Conservation (phyloP, 2,329 filamentous ascomycete species). For the Trichoderma lentiforme region DNA sequence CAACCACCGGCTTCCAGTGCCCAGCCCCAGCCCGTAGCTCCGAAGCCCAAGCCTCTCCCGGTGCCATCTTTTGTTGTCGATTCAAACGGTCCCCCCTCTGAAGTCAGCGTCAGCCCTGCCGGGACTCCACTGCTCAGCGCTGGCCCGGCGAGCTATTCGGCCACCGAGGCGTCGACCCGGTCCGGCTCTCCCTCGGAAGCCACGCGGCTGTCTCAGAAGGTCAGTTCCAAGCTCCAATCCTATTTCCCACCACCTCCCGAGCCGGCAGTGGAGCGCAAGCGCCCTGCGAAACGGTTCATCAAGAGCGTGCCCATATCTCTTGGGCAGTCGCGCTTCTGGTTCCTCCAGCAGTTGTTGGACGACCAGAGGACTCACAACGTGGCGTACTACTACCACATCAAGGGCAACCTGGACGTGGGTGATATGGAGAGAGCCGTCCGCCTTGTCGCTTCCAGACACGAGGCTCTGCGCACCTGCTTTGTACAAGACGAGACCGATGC, state of each 20-base stretch:
- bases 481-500: slow-evolving; percentile 20
- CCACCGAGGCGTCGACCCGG: too few species aligned
- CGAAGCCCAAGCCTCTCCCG: not conserved
- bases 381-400: slow-evolving; percentile 30
- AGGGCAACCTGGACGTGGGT: slow-evolving; percentile 31
- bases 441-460: slow-evolving; percentile 29
- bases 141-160: too few species aligned
- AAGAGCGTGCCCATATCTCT: slow-evolving; percentile 34
- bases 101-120: too few species aligned
- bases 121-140: too few species aligned
- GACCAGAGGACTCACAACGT: slow-evolving; percentile 42
- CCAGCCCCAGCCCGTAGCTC: too few species aligned
- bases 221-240: too few species aligned
- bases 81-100: too few species aligned
- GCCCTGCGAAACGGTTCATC: not conserved
- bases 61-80: too few species aligned
- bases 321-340: slow-evolving; percentile 43
- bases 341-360: slow-evolving; percentile 31
- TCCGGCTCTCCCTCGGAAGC: too few species aligned
- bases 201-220: not conserved
- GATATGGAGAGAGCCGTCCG: slow-evolving; percentile 34
- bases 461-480: slow-evolving; percentile 35
- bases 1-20: too few species aligned
- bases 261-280: too few species aligned
- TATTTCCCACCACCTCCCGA: too few species aligned